Conservation (phyloP, 2,329 filamentous ascomycete species). For the Cercospora sp. region DNA sequence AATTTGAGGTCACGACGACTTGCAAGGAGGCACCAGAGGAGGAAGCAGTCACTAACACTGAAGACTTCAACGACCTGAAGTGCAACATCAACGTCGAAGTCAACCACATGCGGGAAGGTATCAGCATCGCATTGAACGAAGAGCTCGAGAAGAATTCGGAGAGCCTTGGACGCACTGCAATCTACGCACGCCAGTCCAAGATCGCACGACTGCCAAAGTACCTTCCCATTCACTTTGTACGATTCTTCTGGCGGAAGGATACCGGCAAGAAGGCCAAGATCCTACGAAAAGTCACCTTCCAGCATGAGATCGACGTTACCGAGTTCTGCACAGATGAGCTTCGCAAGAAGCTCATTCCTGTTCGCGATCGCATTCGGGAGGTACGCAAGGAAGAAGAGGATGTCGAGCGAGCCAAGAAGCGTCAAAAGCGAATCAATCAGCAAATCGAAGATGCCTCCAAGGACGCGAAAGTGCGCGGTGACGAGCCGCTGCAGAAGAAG, state of each 20-base stretch:
- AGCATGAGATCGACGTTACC: constrained; percentile 84
- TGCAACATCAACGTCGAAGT: constrained; percentile 88
- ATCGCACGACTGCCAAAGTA: constrained; percentile 92
- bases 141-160: constrained; percentile 88
- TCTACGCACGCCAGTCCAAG: constrained; percentile 87
- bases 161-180: constrained; percentile 71
- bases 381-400: constrained; percentile 94
- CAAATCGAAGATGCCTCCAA: constrained; percentile 54
- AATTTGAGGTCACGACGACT: constrained; percentile 73
- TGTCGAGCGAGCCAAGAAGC: constrained; percentile 85
- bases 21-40: constrained; percentile 85
- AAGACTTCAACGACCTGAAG: constrained; percentile 87
- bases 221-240: constrained; percentile 92
- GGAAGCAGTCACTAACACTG: constrained; percentile 64
- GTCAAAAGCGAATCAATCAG: constrained; percentile 71
- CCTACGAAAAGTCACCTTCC: constrained; percentile 97
- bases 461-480: constrained; percentile 32
- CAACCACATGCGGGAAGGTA: constrained; percentile 88
- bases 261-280: constrained; percentile 99
- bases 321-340: constrained; percentile 95
- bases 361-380: constrained; percentile 95
- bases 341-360: constrained; percentile 76
- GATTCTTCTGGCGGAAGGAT: constrained; percentile 96
- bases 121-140: constrained; percentile 77
- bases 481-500: constrained; percentile 82